A percentile compares a stretch with the other conserved stretches of the same genome.
Conservation (phyloP, 331 rosid genomes). For the Pyrus hybrid region DNA sequence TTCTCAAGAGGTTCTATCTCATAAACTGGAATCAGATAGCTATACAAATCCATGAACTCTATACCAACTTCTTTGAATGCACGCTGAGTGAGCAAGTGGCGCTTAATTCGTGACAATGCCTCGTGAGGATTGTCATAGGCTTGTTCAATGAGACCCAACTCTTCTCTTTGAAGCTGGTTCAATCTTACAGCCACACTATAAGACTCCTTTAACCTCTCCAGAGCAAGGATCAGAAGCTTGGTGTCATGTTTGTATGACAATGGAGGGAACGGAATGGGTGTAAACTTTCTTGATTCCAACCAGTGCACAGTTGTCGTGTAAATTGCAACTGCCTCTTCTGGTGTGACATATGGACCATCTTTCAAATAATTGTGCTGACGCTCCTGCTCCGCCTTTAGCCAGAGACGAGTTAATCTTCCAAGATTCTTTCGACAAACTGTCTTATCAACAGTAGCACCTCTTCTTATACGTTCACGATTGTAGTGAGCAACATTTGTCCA, state of each 20-base stretch:
- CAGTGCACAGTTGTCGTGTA: constrained; percentile 96
- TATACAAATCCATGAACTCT: constrained; percentile 95
- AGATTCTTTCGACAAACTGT: constrained; percentile 98
- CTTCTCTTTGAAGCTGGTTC: constrained; percentile 95
- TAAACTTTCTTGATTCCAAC: constrained; percentile 98
- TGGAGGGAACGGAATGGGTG: constrained; percentile 97
- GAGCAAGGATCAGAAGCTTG: constrained; percentile 85
- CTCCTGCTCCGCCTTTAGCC: constrained; percentile 99
- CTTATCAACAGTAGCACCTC: constrained; percentile 99
- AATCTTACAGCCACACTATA: constrained; percentile 93
- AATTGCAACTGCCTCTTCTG: constrained; percentile 98
- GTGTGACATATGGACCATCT: constrained; percentile 98
- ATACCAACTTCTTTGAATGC: constrained; percentile 99
- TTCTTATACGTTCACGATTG: constrained; percentile 94
- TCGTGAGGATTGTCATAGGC: constrained; percentile 99
- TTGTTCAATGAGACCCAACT: constrained; percentile 94
- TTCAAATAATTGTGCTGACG: constrained; percentile 95
- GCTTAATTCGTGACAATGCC: constrained; percentile 91
- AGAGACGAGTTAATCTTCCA: constrained; percentile 92
- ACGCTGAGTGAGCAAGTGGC: constrained; percentile 95
- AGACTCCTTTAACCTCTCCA: constrained; percentile 96
- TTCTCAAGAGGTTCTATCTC: constrained; percentile 99
- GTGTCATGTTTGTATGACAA: constrained; percentile 97
- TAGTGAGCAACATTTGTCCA: constrained; percentile 99
- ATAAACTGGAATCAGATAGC: constrained; percentile 94